A percentile compares a stretch with the other conserved stretches of the same genome.
Evolutionary conservation across 345 rosid genomes (phyloP).

Genomic region (Adansonia digitata): DNA sequence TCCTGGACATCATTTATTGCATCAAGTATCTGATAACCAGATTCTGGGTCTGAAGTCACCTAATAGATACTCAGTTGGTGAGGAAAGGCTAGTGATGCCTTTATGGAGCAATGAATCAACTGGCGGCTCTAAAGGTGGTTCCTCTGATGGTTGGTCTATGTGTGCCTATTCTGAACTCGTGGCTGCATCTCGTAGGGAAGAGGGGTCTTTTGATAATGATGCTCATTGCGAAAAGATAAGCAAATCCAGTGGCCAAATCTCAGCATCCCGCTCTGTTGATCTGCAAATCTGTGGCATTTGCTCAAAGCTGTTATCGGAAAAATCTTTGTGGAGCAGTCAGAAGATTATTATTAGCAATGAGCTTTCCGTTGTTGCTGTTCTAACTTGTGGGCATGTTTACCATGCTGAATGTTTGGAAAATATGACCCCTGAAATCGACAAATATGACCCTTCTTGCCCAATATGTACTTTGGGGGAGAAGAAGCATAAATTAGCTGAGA

Average conservation of each 20-base stretch:
- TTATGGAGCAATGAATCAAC: constrained; percentile 53
- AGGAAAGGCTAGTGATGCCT: constrained; percentile 40
- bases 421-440: constrained; percentile 63
- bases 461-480: constrained; percentile 86
- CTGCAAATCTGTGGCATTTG: constrained; percentile 82
- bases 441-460: constrained; percentile 91
- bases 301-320: constrained; percentile 67
- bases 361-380: constrained; percentile 65
- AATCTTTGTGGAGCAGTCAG: constrained; percentile 70
- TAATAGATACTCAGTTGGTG: constrained; percentile 31
- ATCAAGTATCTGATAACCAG: constrained; percentile 38
- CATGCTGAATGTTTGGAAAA: constrained; percentile 95
- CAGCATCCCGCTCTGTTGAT: constrained; percentile 42
- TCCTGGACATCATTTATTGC: constrained; percentile 31
- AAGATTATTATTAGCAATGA: constrained; percentile 61
- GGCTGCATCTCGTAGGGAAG: constrained; percentile 57
- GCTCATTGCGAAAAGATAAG: constrained; percentile 40
- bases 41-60: constrained; percentile 39
- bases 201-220: constrained; percentile 59
- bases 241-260: constrained; percentile 38
- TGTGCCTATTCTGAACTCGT: constrained; percentile 75
- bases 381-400: constrained; percentile 89
- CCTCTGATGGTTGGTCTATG: constrained; percentile 82
- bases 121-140: constrained; percentile 49
- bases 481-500: constrained; percentile 65